Conservation (phyloP, 2,329 filamentous ascomycete genomes). For the Parascedosporium putredinis region DNA sequence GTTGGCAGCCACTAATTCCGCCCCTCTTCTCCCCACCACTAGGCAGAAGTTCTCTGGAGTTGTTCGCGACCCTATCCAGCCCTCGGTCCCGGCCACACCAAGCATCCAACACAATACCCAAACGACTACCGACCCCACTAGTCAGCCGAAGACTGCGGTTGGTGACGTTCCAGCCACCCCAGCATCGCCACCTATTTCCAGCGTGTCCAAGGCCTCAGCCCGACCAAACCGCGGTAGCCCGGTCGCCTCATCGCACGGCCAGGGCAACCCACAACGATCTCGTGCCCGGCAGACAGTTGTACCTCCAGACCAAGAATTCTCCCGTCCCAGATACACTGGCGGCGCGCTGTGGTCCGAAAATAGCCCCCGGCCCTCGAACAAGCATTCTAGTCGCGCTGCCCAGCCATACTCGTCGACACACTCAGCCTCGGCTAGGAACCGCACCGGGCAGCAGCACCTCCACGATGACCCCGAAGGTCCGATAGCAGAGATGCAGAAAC, state of each 20-base stretch:
- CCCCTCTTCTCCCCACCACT: not conserved
- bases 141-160: not conserved
- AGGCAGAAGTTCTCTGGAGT: not conserved
- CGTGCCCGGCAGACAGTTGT: not conserved
- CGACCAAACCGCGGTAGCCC: not conserved
- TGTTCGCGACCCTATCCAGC: not conserved
- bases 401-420: too few species aligned
- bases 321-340: not conserved
- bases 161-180: not conserved
- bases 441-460: too few species aligned
- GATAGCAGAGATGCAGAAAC: slow-evolving; percentile 16
- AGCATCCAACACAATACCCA: not conserved
- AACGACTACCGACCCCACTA: not conserved
- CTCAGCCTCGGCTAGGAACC: too few species aligned
- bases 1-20: not conserved
- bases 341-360: not conserved
- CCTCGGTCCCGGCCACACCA: not conserved
- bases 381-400: not conserved
- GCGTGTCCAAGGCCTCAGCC: not conserved
- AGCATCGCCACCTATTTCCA: not conserved
- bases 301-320: not conserved
- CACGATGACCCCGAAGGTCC: not conserved
- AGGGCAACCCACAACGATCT: not conserved
- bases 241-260: slow-evolving; percentile 2
- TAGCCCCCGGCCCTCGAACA: not conserved